Percentiles rank a stretch among this genome's conserved stretches.
Evolutionary conservation across 345 rosid species (phyloP).

Genomic region (Syzygium oleosum): DNA sequence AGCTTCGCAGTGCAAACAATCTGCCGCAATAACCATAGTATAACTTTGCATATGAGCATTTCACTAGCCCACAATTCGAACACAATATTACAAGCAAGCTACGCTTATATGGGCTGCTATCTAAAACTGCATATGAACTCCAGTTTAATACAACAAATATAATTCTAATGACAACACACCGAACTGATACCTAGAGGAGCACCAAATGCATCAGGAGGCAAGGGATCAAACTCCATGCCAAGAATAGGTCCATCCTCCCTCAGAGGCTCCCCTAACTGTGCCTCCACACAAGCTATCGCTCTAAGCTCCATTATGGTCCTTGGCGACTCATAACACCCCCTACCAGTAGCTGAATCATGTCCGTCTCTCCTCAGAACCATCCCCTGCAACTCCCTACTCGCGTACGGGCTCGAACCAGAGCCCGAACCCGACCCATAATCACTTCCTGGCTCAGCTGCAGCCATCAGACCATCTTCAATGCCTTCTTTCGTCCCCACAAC

Average conservation of each 20-base stretch:
- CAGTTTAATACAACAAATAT: background rate
- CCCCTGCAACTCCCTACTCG: slow-evolving; percentile 37
- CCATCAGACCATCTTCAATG: slow-evolving; percentile 21
- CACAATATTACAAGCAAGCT: background rate
- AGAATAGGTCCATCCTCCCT: slow-evolving; percentile 96
- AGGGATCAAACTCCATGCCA: slow-evolving; percentile 93
- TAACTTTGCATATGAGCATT: background rate
- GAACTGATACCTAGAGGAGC: slow-evolving; percentile 58
- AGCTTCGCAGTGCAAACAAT: background rate
- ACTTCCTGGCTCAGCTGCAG: slow-evolving; percentile 38
- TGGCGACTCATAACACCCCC: slow-evolving; percentile 55
- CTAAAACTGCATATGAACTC: background rate
- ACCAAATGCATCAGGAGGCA: slow-evolving; percentile 97
- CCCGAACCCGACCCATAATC: slow-evolving; percentile 65
- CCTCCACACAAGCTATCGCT: slow-evolving; percentile 89
- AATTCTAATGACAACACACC: background rate
- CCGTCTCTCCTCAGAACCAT: slow-evolving; percentile 26
- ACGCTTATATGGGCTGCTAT: background rate
- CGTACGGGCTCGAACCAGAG: slow-evolving; percentile 65
- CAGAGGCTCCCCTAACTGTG: slow-evolving; percentile 89
- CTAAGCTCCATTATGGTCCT: slow-evolving; percentile 74
- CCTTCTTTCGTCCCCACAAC: slow-evolving; percentile 29
- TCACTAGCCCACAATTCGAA: background rate
- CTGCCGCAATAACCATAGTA: background rate
- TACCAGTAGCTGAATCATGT: slow-evolving; percentile 34